A percentile compares a stretch with the other conserved stretches of the same genome.
phyloP scores from a whole-genome alignment of 2,329 filamentous ascomycete genomes.

The Myriosclerotinia duriaeana region DNA sequence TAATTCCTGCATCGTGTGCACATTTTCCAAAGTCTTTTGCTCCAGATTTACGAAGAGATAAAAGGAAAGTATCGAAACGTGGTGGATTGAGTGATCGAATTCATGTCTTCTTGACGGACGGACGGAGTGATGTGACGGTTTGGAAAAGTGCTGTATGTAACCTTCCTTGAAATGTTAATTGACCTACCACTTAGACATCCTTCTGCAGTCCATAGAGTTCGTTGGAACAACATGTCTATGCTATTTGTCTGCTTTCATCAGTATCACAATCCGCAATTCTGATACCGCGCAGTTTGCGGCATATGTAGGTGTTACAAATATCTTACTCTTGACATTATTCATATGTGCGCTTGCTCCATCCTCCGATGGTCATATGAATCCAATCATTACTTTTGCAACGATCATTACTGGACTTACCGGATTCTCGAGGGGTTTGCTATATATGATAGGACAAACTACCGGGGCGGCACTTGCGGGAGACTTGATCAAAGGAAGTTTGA shows the following conservation, averaged over 20 bases:
- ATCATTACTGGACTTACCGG: constrained; percentile 53
- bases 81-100: constrained; percentile 17
- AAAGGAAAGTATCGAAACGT: constrained; percentile 17
- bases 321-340: constrained; percentile 47
- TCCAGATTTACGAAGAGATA: constrained; percentile 27
- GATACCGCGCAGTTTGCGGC: constrained; percentile 35
- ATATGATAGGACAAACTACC: constrained; percentile 49
- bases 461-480: constrained; percentile 47
- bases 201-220: constrained; percentile 39
- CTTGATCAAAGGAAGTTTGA: constrained; percentile 43
- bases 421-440: constrained; percentile 51
- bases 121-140: constrained; percentile 28
- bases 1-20: constrained; percentile 23
- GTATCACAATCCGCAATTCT: constrained; percentile 39
- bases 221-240: constrained; percentile 38
- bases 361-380: constrained; percentile 55
- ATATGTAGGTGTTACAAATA: constrained; percentile 41
- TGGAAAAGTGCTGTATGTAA: constrained; percentile 28
- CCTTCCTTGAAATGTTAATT: not conserved
- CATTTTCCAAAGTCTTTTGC: constrained; percentile 33
- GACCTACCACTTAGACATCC: not conserved
- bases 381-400: constrained; percentile 54
- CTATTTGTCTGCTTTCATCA: constrained; percentile 41
- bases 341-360: constrained; percentile 51
- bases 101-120: constrained; percentile 25